A percentile compares a stretch with the other conserved stretches of the same genome.
Conservation (phyloP, 345 rosid genomes). For the Eucalyptus sp. region DNA sequence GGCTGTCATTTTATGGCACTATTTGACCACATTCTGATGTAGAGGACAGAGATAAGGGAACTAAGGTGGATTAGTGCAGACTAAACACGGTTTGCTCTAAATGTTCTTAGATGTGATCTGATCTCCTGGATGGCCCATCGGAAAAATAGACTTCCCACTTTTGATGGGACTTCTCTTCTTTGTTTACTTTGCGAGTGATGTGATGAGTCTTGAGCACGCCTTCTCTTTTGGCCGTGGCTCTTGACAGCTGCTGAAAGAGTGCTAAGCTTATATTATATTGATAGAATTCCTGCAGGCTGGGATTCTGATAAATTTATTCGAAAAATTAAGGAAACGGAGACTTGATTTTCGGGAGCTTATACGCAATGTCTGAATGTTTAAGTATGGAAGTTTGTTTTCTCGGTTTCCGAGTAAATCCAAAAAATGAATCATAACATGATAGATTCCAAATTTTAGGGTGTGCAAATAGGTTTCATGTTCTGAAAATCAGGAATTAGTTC, state of each 20-base stretch:
- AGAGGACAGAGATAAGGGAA: not conserved
- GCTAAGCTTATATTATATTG: not conserved
- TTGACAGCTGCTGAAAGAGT: not conserved
- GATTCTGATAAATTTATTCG: not conserved
- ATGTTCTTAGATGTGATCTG: not conserved
- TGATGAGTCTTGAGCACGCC: not conserved
- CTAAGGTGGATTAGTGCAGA: not conserved
- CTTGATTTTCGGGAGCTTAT: not conserved
- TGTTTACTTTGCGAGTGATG: not conserved
- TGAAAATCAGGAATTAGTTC: no score
- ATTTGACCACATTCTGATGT: not conserved
- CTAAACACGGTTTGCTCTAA: not conserved
- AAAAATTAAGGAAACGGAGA: not conserved
- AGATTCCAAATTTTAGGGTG: accelerated
- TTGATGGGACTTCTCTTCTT: not conserved
- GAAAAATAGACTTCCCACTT: not conserved
- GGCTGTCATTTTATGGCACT: not conserved
- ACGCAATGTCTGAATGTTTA: not conserved
- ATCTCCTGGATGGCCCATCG: not conserved
- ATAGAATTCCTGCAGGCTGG: not conserved
- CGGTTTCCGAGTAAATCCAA: no score
- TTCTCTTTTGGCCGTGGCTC: not conserved
- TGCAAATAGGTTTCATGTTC: accelerated
- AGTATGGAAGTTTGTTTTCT: not conserved
- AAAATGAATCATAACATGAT: not conserved